phyloP scores from a whole-genome alignment of 2,329 filamentous ascomycete genomes.

The Teratosphaeria epicoccoides region DNA sequence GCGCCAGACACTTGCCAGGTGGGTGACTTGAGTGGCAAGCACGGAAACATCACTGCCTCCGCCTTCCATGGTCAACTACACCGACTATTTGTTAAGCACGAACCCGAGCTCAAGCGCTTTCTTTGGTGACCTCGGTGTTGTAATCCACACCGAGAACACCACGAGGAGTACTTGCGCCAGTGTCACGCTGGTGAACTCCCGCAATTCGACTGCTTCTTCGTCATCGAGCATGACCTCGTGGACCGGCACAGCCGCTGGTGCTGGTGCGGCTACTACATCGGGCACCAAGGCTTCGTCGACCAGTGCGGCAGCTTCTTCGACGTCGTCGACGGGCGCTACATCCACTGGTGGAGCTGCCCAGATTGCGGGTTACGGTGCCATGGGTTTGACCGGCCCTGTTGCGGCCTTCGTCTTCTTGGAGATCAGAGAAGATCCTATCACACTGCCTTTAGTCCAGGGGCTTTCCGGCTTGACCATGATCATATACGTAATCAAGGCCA shows the following conservation, averaged over 20 bases:
- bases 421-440: neutral
- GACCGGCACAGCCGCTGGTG: neutral
- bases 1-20: constrained; percentile 59
- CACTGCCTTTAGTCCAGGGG: neutral
- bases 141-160: constrained; percentile 39
- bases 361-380: neutral
- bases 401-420: neutral
- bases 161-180: constrained; percentile 13
- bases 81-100: constrained; percentile 50
- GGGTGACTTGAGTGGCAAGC: constrained; percentile 66
- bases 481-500: too few relatives aligned
- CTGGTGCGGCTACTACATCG: neutral
- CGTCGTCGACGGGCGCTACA: neutral
- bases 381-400: neutral
- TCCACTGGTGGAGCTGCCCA: neutral
- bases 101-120: constrained; percentile 42
- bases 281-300: neutral
- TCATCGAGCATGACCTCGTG: neutral
- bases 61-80: constrained; percentile 32
- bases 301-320: neutral
- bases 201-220: neutral
- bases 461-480: neutral
- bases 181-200: constrained; percentile 2
- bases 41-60: constrained; percentile 43
- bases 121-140: constrained; percentile 55